Evolutionary conservation across 1,284 basidiomycete species (phyloP).

Genomic region (Rhodotorula sp.): DNA sequence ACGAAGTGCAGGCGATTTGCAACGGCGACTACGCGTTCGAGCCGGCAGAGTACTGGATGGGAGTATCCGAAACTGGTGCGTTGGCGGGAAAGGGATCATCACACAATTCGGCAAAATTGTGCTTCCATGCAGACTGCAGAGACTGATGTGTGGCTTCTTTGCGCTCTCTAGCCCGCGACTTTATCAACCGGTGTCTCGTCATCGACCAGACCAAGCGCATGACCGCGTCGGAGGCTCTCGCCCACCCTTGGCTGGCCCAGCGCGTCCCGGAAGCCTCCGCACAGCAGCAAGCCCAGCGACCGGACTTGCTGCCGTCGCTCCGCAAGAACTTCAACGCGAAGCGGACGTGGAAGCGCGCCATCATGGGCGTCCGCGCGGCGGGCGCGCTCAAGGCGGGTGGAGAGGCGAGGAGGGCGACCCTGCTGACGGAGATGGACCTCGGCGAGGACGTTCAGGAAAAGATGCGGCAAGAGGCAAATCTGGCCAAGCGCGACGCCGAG

Average conservation of each 20-base stretch:
- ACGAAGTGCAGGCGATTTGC: conserved; percentile 71
- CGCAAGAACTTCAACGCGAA: conserved; percentile 84
- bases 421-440: conserved; percentile 5
- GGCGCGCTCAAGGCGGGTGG: conserved; percentile 28
- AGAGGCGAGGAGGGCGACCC: conserved; percentile 14
- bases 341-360: conserved; percentile 51
- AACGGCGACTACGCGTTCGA: conserved; percentile 88
- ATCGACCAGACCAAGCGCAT: conserved; percentile 74
- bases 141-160: conserved; percentile 57
- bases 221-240: conserved; percentile 62
- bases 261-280: conserved; percentile 43
- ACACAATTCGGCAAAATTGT: no score
- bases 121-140: not conserved
- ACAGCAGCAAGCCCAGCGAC: conserved; percentile 42
- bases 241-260: conserved; percentile 71
- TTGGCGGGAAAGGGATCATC: not conserved
- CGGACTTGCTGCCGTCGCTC: conserved; percentile 80
- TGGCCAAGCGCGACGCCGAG: conserved; percentile 26
- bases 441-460: conserved; percentile 16
- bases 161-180: conserved; percentile 67
- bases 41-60: conserved; percentile 55
- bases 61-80: conserved; percentile 48
- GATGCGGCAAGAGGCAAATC: conserved; percentile 21
- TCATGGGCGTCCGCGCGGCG: conserved; percentile 35
- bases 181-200: conserved; percentile 77